Percentiles rank a stretch among this genome's conserved stretches.
Conservation (phyloP, 1,139 yeast species). For the Hyphopichia buzzinii region DNA sequence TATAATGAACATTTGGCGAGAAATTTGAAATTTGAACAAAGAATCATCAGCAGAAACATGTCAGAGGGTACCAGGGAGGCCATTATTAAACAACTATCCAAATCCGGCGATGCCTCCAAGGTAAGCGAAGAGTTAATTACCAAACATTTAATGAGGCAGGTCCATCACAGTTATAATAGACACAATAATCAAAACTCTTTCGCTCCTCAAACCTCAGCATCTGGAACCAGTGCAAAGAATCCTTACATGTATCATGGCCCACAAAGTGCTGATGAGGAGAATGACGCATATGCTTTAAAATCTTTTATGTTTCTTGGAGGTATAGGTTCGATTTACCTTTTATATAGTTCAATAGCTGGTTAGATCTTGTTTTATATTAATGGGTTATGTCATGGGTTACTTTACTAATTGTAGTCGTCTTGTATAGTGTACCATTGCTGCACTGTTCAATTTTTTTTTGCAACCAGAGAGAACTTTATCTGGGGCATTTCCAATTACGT, state of each 20-base stretch:
- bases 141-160: slow-evolving; percentile 43
- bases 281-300: slow-evolving; percentile 20
- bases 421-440: no score
- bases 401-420: no score
- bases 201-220: slow-evolving; percentile 6
- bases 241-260: slow-evolving; percentile 37
- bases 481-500: no score
- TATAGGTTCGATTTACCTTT: slow-evolving; percentile 27
- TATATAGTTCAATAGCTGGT: slow-evolving; percentile 18
- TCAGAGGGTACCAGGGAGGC: slow-evolving; percentile 31
- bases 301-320: slow-evolving; percentile 30
- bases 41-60: slow-evolving; percentile 42
- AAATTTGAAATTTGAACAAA: slow-evolving; percentile 62
- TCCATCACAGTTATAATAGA: slow-evolving; percentile 18
- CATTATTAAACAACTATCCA: slow-evolving; percentile 34
- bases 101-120: slow-evolving; percentile 30
- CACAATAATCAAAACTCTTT: slow-evolving; percentile 5
- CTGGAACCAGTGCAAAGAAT: slow-evolving; percentile 8
- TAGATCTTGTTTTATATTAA: no score
- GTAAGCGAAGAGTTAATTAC: slow-evolving; percentile 43
- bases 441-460: no score
- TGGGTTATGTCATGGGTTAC: no score
- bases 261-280: slow-evolving; percentile 17
- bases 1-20: slow-evolving; percentile 60
- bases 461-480: no score